Evolutionary conservation across 768 basidiomycete genomes (phyloP).

Genomic region (Melanogaster broomeanus): DNA sequence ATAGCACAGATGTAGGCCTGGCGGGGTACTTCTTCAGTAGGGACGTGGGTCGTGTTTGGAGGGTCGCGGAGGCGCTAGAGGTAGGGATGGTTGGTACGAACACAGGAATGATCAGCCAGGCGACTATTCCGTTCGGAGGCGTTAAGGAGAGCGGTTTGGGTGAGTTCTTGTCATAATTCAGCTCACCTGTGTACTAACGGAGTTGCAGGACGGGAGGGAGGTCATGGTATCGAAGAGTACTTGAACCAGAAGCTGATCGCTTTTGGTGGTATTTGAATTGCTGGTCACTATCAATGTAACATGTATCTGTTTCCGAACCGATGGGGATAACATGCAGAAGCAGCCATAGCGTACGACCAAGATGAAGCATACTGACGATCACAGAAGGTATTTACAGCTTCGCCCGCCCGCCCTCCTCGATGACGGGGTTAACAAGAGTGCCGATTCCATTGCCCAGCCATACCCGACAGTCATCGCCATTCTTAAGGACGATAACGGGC

Average conservation of each 20-base stretch:
- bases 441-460: constrained; percentile 77
- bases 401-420: constrained; percentile 59
- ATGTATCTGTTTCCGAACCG: not conserved
- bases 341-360: not conserved
- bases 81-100: constrained; percentile 92
- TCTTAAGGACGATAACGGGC: constrained; percentile 67
- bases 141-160: constrained; percentile 85
- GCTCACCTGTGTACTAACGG: not conserved
- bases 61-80: constrained; percentile 92
- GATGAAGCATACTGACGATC: not conserved
- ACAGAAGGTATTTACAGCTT: constrained; percentile 39
- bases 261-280: constrained; percentile 64
- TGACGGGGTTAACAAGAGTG: constrained; percentile 75
- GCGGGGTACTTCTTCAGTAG: constrained; percentile 93
- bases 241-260: constrained; percentile 79
- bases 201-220: constrained; percentile 72
- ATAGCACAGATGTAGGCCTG: constrained; percentile 79
- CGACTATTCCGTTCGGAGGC: constrained; percentile 85
- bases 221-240: constrained; percentile 89
- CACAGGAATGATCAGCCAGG: constrained; percentile 77
- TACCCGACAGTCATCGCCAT: constrained; percentile 70
- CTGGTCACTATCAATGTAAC: not conserved
- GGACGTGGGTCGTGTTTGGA: constrained; percentile 88
- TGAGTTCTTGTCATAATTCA: constrained; percentile 29
- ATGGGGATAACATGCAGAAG: not conserved